Evolutionary conservation across 2,329 filamentous ascomycete genomes (phyloP).

Genomic region (Graphium sp.): DNA sequence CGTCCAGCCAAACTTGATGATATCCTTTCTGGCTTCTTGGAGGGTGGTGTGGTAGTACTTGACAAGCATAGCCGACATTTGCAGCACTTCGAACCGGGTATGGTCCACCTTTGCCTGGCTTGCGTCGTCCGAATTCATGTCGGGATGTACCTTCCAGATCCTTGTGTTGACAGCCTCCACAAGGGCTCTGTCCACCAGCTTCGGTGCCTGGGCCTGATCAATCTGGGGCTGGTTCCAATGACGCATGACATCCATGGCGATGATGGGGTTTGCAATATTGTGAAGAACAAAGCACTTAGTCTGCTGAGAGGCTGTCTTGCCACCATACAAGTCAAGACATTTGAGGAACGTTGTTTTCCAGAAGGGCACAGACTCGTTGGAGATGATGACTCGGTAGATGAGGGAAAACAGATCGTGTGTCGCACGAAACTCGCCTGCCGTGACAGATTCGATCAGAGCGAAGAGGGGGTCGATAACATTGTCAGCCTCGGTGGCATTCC

Average conservation of each 20-base stretch:
- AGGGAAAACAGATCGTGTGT: constrained; percentile 64
- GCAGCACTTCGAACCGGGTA: constrained; percentile 86
- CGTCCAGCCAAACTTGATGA: constrained; percentile 98
- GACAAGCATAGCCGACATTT: constrained; percentile 84
- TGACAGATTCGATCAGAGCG: constrained; percentile 67
- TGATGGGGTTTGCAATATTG: constrained; percentile 85
- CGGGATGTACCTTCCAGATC: constrained; percentile 81
- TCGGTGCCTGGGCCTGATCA: constrained; percentile 39
- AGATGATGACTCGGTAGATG: constrained; percentile 74
- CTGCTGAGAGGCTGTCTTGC: constrained; percentile 64
- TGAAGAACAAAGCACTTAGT: constrained; percentile 87
- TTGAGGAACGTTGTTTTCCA: constrained; percentile 69
- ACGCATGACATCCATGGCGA: constrained; percentile 89
- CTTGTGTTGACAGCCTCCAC: constrained; percentile 83
- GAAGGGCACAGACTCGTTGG: constrained; percentile 69
- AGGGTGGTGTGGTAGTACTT: constrained; percentile 85
- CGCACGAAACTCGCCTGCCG: constrained; percentile 63
- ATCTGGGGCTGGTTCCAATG: constrained; percentile 49
- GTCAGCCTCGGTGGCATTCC: constrained; percentile 58
- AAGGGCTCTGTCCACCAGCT: constrained; percentile 70
- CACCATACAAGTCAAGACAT: constrained; percentile 75
- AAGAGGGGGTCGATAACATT: constrained; percentile 74
- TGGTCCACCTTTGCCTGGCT: constrained; percentile 82
- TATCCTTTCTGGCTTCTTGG: constrained; percentile 86
- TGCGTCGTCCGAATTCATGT: constrained; percentile 69